Conservation (phyloP, 192 early-diverging fungal genomes). For the Physocladia obscura region DNA sequence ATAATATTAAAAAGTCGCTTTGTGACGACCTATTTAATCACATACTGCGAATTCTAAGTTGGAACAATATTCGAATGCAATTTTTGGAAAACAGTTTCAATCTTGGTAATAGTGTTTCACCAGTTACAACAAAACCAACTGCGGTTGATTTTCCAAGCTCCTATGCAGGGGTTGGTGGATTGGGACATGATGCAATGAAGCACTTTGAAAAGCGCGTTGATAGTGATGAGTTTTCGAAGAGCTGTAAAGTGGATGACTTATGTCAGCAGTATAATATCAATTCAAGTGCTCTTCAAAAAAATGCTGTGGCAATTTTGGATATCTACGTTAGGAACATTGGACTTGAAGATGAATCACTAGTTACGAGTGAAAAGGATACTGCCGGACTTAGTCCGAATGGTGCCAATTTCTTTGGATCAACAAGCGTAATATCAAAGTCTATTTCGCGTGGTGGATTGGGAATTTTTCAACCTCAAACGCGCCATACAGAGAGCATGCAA, state of each 20-base stretch:
- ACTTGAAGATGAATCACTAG: background rate
- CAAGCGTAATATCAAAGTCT: too few species aligned
- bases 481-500: background rate
- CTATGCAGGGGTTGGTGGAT: conserved; percentile 23
- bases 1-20: conserved; percentile 43
- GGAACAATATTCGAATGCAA: conserved; percentile 53
- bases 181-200: conserved; percentile 15
- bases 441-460: too few species aligned
- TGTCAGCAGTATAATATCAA: conserved; percentile 22
- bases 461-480: too few species aligned
- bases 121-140: background rate
- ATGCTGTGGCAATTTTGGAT: conserved; percentile 51
- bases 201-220: conserved; percentile 14
- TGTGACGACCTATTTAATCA: conserved; percentile 39
- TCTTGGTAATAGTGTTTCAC: background rate
- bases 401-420: background rate
- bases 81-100: conserved; percentile 26
- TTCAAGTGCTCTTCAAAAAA: conserved; percentile 37
- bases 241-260: background rate
- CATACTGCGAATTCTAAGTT: conserved; percentile 43
- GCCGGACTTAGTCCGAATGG: too few species aligned
- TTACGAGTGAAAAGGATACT: too few species aligned
- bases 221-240: background rate
- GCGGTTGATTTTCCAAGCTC: conserved; percentile 25
- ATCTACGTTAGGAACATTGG: conserved; percentile 37